Base-by-base conservation (phyloP, 371 early-diverging fungal genomes). In the Apophysomyces sp. region DNA sequence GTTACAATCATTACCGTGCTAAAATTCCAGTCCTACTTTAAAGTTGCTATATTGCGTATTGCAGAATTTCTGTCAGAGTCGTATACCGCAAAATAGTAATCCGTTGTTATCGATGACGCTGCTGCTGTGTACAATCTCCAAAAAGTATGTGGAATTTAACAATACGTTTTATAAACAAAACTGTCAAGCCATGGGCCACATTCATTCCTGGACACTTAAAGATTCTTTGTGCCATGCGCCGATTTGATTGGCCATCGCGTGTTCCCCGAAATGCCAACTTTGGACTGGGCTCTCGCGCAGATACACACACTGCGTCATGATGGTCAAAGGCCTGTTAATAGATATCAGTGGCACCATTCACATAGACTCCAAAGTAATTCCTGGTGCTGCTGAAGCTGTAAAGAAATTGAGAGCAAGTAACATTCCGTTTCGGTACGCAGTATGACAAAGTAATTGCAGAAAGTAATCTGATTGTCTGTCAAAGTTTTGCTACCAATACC, bases 341-440 rank as follows among this genome's bases (percentile, higher is more conserved):
- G 94, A 94, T 61, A 77, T 92, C 9, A 89, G 89, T 60, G 94
- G 94, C 26, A 89, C 90, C 0, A 74, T 95, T 26, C 94, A 93
- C 57, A 82, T 95, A 24, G 93, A 92, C 58, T 71, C 86, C 40
- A 72, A 75, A 36, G 82, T 77, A 5, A 91, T 91, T 53, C 89
- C 85, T 1, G 84, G 86, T 8, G 92, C 94, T 1, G 74, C 89
- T 11, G 79, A 76, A 24, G 92, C 92, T 1, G 74, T 94, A 12
- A 69, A 73, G 29, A 78, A 77, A 51, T 84, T 94, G 31, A 84
- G 87, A 18, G 63, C 70, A 7, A 71, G 82, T 6, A 83, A 84
- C 0, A 74, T 92, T 55, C 85, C 87, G 13, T 80, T 76, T 21
- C 69, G 77, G 81, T 80, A 66, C 58, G 28, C 7, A 39, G 1